These are phyloP conservation scores for Fusarium sp. DNA, from an alignment of 2,329 filamentous ascomycete species.

Conservation along the genomic window DNA sequence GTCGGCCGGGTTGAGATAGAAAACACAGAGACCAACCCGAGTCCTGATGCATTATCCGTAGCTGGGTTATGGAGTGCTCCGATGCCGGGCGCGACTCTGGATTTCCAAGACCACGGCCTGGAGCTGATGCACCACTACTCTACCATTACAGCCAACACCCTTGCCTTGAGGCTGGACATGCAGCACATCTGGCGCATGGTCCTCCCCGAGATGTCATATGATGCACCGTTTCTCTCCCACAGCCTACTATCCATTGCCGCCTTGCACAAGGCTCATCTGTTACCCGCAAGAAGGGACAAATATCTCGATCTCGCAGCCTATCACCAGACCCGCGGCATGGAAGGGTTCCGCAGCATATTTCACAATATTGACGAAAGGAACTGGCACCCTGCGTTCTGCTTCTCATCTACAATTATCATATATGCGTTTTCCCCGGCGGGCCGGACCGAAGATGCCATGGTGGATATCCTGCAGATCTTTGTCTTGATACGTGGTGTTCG, in stretches of 20 bases:
- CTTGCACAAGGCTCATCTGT: rapidly evolving
- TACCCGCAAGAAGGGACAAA: background rate
- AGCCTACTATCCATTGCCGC: rapidly evolving
- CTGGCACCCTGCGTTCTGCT: background rate
- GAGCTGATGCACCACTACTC: background rate
- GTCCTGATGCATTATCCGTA: background rate
- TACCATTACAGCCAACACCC: background rate
- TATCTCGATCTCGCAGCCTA: background rate
- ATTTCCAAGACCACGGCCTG: background rate
- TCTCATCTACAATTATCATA: background rate
- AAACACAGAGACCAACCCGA: background rate
- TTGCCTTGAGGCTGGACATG: background rate
- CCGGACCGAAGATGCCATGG: background rate
- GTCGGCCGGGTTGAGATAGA: rapidly evolving
- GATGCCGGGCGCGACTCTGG: background rate
- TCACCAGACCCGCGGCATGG: background rate
- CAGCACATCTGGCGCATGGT: background rate
- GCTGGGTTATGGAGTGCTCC: background rate
- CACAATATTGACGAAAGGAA: rapidly evolving
- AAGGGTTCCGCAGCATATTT: background rate
- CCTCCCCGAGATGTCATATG: background rate
- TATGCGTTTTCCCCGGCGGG: background rate
- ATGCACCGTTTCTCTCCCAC: background rate
- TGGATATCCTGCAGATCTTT: background rate
- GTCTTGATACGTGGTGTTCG: background rate